Evolutionary conservation across 768 basidiomycete species (phyloP).

Genomic region (Kwoniella heveanensis): DNA sequence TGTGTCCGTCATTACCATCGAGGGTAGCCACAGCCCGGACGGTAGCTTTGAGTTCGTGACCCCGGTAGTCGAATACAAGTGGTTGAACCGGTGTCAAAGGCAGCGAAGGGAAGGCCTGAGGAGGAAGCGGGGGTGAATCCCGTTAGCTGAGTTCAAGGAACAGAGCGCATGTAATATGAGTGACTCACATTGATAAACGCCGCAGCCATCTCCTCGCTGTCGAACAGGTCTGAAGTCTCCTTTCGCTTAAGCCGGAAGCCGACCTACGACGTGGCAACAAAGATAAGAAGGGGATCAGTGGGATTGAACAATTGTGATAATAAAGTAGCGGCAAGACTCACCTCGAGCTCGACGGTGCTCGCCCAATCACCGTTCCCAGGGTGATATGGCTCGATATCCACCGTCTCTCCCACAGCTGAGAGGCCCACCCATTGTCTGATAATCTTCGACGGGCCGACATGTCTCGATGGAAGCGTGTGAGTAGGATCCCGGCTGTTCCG

Average conservation of each 20-base stretch:
- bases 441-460: constrained; percentile 72
- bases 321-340: constrained; percentile 30
- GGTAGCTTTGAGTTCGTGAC: constrained; percentile 73
- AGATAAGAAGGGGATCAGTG: too few relatives aligned
- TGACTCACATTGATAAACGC: constrained; percentile 63
- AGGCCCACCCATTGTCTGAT: constrained; percentile 90
- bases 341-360: constrained; percentile 76
- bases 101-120: constrained; percentile 71
- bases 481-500: constrained; percentile 81
- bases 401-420: constrained; percentile 73
- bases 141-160: background rate
- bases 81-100: constrained; percentile 71
- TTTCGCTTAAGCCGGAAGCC: constrained; percentile 57
- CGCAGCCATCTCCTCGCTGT: constrained; percentile 79
- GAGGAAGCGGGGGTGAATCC: too few relatives aligned
- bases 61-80: constrained; percentile 84
- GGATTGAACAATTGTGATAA: background rate
- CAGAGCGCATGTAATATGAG: background rate
- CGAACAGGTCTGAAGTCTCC: constrained; percentile 66
- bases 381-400: constrained; percentile 68
- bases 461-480: constrained; percentile 67
- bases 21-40: constrained; percentile 69
- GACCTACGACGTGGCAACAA: constrained; percentile 41
- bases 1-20: constrained; percentile 58
- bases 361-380: constrained; percentile 57